phyloP scores from a whole-genome alignment of 1,284 basidiomycete genomes.

The Microbotryum silenes-acaulis region DNA sequence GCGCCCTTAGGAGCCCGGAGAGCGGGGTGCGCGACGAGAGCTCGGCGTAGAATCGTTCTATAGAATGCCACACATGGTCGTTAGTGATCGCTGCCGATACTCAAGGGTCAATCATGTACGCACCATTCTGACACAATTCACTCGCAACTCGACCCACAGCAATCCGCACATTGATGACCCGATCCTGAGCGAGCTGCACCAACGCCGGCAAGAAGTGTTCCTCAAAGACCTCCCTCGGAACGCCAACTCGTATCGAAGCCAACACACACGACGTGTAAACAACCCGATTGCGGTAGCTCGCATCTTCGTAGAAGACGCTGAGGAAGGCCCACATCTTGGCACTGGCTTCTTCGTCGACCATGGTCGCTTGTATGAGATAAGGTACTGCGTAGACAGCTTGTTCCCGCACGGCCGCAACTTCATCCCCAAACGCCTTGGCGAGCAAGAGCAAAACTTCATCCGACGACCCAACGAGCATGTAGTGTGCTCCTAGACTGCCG shows the following conservation, averaged over 20 bases:
- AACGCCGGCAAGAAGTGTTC: constrained; percentile 57
- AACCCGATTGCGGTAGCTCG: constrained; percentile 14
- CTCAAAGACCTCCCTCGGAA: constrained; percentile 45
- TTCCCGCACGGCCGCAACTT: constrained; percentile 74
- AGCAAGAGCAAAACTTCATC: constrained; percentile 49
- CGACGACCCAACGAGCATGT: constrained; percentile 37
- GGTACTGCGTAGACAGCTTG: constrained; percentile 61
- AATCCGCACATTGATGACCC: constrained; percentile 80
- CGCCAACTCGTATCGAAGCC: constrained; percentile 36
- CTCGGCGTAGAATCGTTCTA: constrained; percentile 35
- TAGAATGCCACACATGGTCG: too few relatives aligned
- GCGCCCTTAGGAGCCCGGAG: constrained; percentile 30
- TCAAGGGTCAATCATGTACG: neutral
- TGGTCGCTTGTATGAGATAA: constrained; percentile 46
- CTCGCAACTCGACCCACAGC: constrained; percentile 64
- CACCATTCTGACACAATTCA: constrained; percentile 48
- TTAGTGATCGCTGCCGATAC: too few relatives aligned
- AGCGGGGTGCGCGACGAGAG: constrained; percentile 34
- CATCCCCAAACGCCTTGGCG: constrained; percentile 62
- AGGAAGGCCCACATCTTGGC: constrained; percentile 21
- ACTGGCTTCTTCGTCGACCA: neutral
- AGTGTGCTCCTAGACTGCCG: constrained; percentile 45
- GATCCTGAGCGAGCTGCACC: constrained; percentile 54
- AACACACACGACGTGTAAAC: constrained; percentile 29
- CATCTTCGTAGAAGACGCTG: constrained; percentile 13